Evolutionary conservation across 441 rosid genomes (phyloP).

Genomic region (Eutrema salsugineum): DNA sequence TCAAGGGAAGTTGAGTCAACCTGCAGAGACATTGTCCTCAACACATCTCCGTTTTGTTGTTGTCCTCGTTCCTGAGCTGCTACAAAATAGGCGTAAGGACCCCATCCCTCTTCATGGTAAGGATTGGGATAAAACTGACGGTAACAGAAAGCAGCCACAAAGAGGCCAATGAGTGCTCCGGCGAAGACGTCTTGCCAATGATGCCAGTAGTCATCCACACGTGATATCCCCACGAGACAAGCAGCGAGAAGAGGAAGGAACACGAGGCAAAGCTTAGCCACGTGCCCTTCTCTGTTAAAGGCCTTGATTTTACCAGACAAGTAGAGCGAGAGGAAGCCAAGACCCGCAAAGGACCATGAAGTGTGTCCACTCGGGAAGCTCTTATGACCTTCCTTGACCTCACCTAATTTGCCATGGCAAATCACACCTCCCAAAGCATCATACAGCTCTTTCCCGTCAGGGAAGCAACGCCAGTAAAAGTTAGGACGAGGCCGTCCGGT

Average conservation of each 20-base stretch:
- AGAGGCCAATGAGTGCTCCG: conserved; percentile 54
- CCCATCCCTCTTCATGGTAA: conserved; percentile 71
- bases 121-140: conserved; percentile 79
- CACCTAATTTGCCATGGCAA: conserved; percentile 43
- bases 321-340: conserved; percentile 58
- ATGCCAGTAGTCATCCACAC: conserved; percentile 77
- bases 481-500: conserved; percentile 72
- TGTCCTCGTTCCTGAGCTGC: conserved; percentile 43
- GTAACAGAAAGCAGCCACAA: conserved; percentile 64
- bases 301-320: conserved; percentile 55
- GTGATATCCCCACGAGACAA: conserved; percentile 57
- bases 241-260: conserved; percentile 53
- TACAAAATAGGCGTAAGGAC: conserved; percentile 70
- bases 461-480: conserved; percentile 79
- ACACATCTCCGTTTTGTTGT: conserved; percentile 19
- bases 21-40: conserved; percentile 29
- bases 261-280: conserved; percentile 55
- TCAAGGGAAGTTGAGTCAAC: conserved; percentile 17
- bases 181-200: conserved; percentile 79
- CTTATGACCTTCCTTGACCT: conserved; percentile 61
- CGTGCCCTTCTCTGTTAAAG: conserved; percentile 56
- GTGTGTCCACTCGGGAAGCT: conserved; percentile 78
- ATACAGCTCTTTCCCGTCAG: conserved; percentile 49
- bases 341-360: conserved; percentile 69
- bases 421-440: conserved; percentile 45